A percentile compares a stretch with the other conserved stretches of the same genome.
These are phyloP conservation scores for Ceratonia siliqua DNA, from an alignment of 306 rosid species.

Conservation along the genomic window DNA sequence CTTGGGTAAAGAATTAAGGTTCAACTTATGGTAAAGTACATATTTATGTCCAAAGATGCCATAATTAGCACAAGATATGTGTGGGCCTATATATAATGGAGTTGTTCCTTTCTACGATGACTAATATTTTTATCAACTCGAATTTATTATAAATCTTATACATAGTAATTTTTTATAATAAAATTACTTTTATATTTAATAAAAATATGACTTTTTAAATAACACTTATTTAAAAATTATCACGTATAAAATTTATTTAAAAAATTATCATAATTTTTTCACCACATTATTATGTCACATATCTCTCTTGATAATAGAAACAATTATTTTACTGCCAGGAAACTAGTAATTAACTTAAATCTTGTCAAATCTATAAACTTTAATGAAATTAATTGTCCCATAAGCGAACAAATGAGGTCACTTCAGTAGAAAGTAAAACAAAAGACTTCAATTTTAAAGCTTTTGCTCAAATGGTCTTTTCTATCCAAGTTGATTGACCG, in stretches of 20 bases:
- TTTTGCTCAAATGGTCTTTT: constrained; percentile 34
- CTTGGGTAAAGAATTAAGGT: background rate
- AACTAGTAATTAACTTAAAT: constrained; percentile 63
- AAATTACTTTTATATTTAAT: too few species aligned
- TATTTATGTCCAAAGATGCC: background rate
- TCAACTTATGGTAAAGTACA: background rate
- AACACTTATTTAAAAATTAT: too few species aligned
- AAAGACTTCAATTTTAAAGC: constrained; percentile 42
- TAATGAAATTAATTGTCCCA: constrained; percentile 40
- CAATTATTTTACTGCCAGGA: constrained; percentile 38
- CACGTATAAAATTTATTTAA: too few species aligned
- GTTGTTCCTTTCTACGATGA: too few species aligned
- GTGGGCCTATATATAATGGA: background rate
- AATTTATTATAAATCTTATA: too few species aligned
- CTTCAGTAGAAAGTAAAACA: constrained; percentile 48
- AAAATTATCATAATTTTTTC: background rate
- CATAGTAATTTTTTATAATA: too few species aligned
- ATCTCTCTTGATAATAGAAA: constrained; percentile 42
- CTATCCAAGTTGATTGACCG: constrained; percentile 53
- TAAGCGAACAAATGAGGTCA: constrained; percentile 53
- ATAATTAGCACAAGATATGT: background rate
- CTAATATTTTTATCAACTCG: too few species aligned
- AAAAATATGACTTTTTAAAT: too few species aligned
- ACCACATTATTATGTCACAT: constrained; percentile 31
- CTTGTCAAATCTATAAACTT: constrained; percentile 86